Evolutionary conservation across 768 basidiomycete genomes (phyloP), one percentile per base, ranked within the genome.

Genomic region (Chiua virens): DNA sequence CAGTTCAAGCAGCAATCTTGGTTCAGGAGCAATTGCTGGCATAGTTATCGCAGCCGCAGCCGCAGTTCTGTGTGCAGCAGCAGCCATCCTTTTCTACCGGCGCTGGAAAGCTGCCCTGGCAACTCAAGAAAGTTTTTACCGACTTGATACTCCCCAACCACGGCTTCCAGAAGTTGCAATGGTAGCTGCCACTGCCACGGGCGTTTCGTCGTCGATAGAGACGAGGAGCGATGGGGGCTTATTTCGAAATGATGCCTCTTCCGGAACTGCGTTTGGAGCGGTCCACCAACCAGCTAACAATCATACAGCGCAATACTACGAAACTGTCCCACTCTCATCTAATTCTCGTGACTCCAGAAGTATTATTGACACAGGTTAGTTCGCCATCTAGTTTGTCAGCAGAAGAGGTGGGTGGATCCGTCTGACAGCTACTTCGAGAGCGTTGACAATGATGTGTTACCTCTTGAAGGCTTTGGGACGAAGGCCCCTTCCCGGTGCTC

Each of bases 21-120:
- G 57, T 18, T 55, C 65, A 13, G 66, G 62, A 20, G 54, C 53
- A 11, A 63, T 69, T 20, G 62, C 53, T 17, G 67, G 66, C 15
- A 45, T 67, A 5, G 57, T 51, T 8, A 35, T 64, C 0, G 58
- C 53, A 22, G 49, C 38, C 2, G 50, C 50, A 6, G 28, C 55
- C 4, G 60, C 60, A 13, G 21, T 54, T 28, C 28, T 61, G 1
- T 58, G 62, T 18, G 50, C 52, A 0, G 55, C 17, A 1, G 51
- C 45, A 1, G 65, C 66, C 0, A 30, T 49, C 23, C 36, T 62
- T 20, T 67, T 64, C 49, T 61, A 65, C 23, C 39, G 55, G 23
- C 62, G 60, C 17, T 69, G 60, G 62, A 65, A 48, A 49, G 42
- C 45, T 11, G 51, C 38, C 2, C 42, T 55, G 34, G 21, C 20